Evolutionary conservation across 2,329 filamentous ascomycete species (phyloP).

Genomic region (Colletotrichum tropicale): DNA sequence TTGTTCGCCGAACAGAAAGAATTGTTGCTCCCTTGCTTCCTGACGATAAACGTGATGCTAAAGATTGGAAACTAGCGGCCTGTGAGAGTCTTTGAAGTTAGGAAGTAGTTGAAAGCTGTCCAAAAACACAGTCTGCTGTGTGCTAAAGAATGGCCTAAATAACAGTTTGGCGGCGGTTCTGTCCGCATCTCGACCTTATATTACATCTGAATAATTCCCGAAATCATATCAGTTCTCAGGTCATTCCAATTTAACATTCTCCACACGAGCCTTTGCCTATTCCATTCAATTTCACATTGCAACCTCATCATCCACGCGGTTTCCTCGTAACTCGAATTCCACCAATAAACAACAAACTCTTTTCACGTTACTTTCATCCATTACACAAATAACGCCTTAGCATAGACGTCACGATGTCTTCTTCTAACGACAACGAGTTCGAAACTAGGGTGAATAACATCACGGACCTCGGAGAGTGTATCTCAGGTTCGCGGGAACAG

Average conservation of each 20-base stretch:
- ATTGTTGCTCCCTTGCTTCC: rapidly evolving
- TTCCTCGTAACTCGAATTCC: rapidly evolving
- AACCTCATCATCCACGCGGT: rapidly evolving
- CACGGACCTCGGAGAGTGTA: background rate
- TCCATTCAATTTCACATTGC: background rate
- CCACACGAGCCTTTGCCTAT: rapidly evolving
- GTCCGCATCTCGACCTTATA: background rate
- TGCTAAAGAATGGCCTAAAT: rapidly evolving
- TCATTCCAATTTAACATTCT: background rate
- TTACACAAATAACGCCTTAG: background rate
- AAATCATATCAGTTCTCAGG: background rate
- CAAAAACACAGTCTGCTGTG: background rate
- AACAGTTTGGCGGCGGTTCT: background rate
- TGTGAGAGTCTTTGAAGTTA: background rate
- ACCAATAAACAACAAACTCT: rapidly evolving
- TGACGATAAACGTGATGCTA: rapidly evolving
- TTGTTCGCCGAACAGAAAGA: background rate
- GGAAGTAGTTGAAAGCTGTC: background rate
- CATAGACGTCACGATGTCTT: background rate
- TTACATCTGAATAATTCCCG: background rate
- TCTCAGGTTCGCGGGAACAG: background rate
- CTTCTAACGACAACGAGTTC: background rate
- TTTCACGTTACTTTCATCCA: background rate
- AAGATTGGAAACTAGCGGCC: background rate
- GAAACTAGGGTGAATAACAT: background rate